Evolutionary conservation across 2,329 filamentous ascomycete species (phyloP), one percentile per base, ranked within the genome.

Genomic region (Fusarium phyllophilum): DNA sequence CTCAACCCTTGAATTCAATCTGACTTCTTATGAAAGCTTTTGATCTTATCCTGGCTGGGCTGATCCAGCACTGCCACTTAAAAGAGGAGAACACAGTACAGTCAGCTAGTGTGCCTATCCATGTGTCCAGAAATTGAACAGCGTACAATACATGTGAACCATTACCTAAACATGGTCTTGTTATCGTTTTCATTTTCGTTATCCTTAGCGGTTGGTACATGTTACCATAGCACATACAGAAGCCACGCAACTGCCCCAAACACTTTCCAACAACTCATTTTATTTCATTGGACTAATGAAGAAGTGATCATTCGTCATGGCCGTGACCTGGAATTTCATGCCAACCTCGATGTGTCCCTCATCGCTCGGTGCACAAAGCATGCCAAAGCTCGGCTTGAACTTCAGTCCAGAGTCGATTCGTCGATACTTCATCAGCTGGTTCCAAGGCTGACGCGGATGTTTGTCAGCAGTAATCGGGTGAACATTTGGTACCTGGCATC

Each of bases 321-420:
- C 86, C 68, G 86, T 81, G 7, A 91, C 88, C 75, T 90, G 87
- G 66, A 92, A 81, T 75, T 80, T 84, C 85, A 89, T 89, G 1
- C 90, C 90, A 17, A 92, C 86, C 64, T 84, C 83, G 15, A 92
- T 77, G 54, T 82, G 78, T 0, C 88, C 89, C 70, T 90, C 87
- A 48, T 82, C 84, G 68, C 86, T 83, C 22, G 90, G 89, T 59
- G 88, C 88, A 78, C 89, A 88, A 76, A 92, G 78, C 90, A 92
- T 92, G 4, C 90, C 90, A 83, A 91, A 92, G 74, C 89, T 91
- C 45, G 90, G 90, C 82, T 92, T 92, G 72, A 84, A 91, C 80
- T 85, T 91, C 33, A 89, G 85, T 1, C 89, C 90, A 74, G 86
- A 82, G 77, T 92, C 90, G 10, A 91, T 84, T 34, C 89, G 80